Percentiles rank a stretch among this genome's conserved stretches.
phyloP scores from a whole-genome alignment of 768 basidiomycete species.

The Phallus indusiatus region DNA sequence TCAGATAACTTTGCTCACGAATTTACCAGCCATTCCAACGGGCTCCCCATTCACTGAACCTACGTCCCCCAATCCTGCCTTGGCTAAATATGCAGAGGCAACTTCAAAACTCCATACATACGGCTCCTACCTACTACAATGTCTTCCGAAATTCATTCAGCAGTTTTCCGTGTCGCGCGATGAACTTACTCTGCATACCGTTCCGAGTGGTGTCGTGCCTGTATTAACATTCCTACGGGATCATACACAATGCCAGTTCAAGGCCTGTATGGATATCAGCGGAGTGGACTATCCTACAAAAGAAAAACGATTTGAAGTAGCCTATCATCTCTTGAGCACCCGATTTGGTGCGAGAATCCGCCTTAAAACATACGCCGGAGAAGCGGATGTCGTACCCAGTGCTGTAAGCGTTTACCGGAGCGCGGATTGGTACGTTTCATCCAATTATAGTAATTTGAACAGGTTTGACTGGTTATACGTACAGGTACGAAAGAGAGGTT shows the following conservation, averaged over 20 bases:
- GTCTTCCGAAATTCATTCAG: constrained; percentile 94
- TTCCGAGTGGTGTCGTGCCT: constrained; percentile 73
- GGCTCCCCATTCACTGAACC: constrained; percentile 77
- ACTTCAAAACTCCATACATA: constrained; percentile 81
- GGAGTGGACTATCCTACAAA: constrained; percentile 94
- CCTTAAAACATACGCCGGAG: constrained; percentile 95
- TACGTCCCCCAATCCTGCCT: constrained; percentile 79
- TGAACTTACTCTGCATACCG: constrained; percentile 83
- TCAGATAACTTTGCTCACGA: neutral
- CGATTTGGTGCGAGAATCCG: constrained; percentile 74
- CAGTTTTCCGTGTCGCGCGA: constrained; percentile 97
- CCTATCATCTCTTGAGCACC: constrained; percentile 88
- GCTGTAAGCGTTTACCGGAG: constrained; percentile 71
- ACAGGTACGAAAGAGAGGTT: constrained; percentile 91
- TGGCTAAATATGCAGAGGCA: constrained; percentile 59
- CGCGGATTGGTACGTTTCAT: constrained; percentile 76
- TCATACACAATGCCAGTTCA: constrained; percentile 93
- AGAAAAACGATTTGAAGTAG: constrained; percentile 91
- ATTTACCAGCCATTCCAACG: constrained; percentile 1
- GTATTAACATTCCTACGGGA: constrained; percentile 89
- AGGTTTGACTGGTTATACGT: constrained; percentile 1
- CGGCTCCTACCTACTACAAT: constrained; percentile 87
- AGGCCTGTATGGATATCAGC: constrained; percentile 84
- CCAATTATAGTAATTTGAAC: neutral
- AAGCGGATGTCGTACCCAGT: constrained; percentile 86